Evolutionary conservation across 306 rosid genomes (phyloP).

Genomic region (Glycine tomentella): DNA sequence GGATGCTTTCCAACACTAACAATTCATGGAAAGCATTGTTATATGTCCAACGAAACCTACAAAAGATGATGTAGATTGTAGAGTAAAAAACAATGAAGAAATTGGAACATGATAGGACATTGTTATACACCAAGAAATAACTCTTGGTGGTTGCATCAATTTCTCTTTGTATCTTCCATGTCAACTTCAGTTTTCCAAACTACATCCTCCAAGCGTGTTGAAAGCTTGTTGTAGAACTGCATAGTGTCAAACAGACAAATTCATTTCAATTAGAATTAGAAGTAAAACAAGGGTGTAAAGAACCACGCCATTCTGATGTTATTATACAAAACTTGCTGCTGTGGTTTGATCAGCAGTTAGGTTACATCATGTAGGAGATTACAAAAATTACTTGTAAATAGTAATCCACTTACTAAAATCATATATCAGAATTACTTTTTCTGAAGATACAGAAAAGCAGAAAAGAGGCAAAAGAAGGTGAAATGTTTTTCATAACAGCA

Average conservation of each 20-base stretch:
- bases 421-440: background rate
- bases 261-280: constrained; percentile 18
- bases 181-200: constrained; percentile 91
- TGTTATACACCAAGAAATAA: constrained; percentile 12
- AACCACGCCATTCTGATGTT: background rate
- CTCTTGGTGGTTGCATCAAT: background rate
- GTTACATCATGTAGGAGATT: constrained; percentile 6
- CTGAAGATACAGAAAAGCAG: background rate
- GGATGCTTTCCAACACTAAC: constrained; percentile 48
- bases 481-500: background rate
- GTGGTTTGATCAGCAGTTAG: background rate
- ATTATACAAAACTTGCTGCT: background rate
- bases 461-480: background rate
- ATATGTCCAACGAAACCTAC: constrained; percentile 39
- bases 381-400: background rate
- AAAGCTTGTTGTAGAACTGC: constrained; percentile 84
- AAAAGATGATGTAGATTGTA: background rate
- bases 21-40: constrained; percentile 46
- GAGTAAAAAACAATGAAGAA: background rate
- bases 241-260: background rate
- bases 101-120: constrained; percentile 3
- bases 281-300: background rate
- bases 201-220: constrained; percentile 74
- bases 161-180: constrained; percentile 55
- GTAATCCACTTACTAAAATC: background rate